These are phyloP conservation scores for Starmerella sp. DNA, from an alignment of 805 yeast species.

Conservation along the genomic window DNA sequence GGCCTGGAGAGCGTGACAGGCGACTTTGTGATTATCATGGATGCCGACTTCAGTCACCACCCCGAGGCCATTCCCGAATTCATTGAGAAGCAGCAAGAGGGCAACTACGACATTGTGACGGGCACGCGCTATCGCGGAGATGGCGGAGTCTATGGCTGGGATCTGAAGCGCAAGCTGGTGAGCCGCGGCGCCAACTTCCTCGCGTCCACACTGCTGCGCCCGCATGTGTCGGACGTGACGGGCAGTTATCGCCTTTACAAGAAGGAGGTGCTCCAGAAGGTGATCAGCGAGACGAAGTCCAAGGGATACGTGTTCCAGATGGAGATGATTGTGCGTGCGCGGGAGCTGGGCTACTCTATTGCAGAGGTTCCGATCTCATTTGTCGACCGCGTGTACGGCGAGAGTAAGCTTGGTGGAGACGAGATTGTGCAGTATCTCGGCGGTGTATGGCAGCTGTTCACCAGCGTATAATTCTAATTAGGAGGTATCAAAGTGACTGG, in stretches of 20 bases:
- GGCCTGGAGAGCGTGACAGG: constrained; percentile 64
- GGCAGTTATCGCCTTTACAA: constrained; percentile 69
- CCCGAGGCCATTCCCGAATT: constrained; percentile 71
- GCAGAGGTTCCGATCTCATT: constrained; percentile 72
- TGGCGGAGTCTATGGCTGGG: constrained; percentile 82
- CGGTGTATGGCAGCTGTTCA: constrained; percentile 64
- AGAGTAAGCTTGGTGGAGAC: constrained; percentile 67
- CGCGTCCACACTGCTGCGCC: constrained; percentile 60
- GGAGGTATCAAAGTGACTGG: not conserved
- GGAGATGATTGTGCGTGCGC: constrained; percentile 81
- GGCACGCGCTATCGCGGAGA: constrained; percentile 66
- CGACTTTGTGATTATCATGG: constrained; percentile 68
- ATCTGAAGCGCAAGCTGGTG: constrained; percentile 63
- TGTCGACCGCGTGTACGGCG: constrained; percentile 71
- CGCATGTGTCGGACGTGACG: constrained; percentile 61
- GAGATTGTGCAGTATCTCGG: constrained; percentile 67
- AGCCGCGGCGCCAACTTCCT: constrained; percentile 72
- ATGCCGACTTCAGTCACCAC: constrained; percentile 67
- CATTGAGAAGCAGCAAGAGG: constrained; percentile 45
- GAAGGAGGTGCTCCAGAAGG: constrained; percentile 52
- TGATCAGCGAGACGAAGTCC: constrained; percentile 55
- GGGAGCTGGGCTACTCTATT: constrained; percentile 57
- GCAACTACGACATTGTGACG: constrained; percentile 34
- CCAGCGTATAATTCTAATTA: constrained; percentile 36
- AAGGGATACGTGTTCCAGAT: constrained; percentile 78